Conservation (phyloP, 176 grass and related monocot species). For the Lolium rigidum region DNA sequence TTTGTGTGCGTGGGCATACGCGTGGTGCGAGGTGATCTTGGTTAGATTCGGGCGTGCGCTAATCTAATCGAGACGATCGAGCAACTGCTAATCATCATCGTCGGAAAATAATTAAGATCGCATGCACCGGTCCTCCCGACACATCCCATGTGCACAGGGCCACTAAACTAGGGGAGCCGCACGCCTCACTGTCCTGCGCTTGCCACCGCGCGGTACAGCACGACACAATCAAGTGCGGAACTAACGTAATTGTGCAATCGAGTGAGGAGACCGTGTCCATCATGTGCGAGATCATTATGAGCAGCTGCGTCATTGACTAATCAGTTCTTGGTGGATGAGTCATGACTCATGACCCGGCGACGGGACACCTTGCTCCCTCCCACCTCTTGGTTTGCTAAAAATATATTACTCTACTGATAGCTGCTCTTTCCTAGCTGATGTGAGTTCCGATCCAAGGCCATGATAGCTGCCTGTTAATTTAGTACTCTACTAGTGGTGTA, state of each 20-base stretch:
- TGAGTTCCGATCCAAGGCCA: too few species aligned
- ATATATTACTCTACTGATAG: too few species aligned
- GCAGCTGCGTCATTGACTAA: not conserved
- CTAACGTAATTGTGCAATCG: not conserved
- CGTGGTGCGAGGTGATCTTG: conserved; percentile 37
- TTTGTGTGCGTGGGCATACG: conserved; percentile 6
- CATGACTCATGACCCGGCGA: too few species aligned
- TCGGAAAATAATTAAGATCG: not conserved
- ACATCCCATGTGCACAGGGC: conserved; percentile 42
- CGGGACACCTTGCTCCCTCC: too few species aligned
- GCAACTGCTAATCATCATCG: not conserved
- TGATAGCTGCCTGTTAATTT: too few species aligned
- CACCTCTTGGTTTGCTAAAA: too few species aligned
- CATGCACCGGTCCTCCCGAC: too few species aligned
- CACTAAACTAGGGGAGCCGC: conserved; percentile 43
- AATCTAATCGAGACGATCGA: too few species aligned
- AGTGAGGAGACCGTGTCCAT: not conserved
- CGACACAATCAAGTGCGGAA: not conserved
- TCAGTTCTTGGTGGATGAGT: too few species aligned
- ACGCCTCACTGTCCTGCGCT: not conserved
- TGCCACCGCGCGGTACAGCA: not conserved
- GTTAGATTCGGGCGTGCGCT: conserved; percentile 49
- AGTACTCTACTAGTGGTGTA: too few species aligned
- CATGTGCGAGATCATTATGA: not conserved
- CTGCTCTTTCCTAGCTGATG: too few species aligned